These are phyloP conservation scores for Tolypocladium tropicale DNA, from an alignment of 2,329 filamentous ascomycete genomes.

Conservation along the genomic window DNA sequence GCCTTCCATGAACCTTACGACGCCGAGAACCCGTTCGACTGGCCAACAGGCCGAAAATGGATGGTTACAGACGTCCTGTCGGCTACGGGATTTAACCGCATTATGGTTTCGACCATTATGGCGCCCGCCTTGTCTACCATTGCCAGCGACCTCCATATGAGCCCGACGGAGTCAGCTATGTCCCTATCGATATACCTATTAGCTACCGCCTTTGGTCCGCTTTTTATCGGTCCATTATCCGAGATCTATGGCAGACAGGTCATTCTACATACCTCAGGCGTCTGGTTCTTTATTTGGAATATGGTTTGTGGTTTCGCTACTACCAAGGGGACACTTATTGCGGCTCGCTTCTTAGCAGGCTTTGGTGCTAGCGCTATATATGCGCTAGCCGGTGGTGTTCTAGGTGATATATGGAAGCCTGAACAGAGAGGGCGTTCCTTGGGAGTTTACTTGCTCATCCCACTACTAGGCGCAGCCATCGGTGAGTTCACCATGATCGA, in stretches of 20 bases:
- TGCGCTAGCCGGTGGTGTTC: constrained; percentile 33
- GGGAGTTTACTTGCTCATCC: constrained; percentile 26
- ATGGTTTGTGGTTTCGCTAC: constrained; percentile 31
- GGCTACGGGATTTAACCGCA: constrained; percentile 38
- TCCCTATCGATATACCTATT: constrained; percentile 32
- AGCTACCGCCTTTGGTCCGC: constrained; percentile 31
- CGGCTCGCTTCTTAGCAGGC: constrained; percentile 34
- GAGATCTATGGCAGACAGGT: constrained; percentile 36
- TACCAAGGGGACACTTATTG: constrained; percentile 29
- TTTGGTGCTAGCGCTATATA: constrained; percentile 36
- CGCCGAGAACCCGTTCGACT: constrained; percentile 7
- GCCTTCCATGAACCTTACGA: background rate
- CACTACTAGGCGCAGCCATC: constrained; percentile 26
- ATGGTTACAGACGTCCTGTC: constrained; percentile 37
- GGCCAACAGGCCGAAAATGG: constrained; percentile 33
- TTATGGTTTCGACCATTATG: constrained; percentile 42
- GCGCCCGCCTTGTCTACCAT: constrained; percentile 39
- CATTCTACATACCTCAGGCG: constrained; percentile 31
- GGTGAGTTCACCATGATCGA: constrained; percentile 5
- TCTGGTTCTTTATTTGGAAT: constrained; percentile 41
- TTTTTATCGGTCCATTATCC: constrained; percentile 32
- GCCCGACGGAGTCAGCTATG: constrained; percentile 34
- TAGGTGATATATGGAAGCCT: constrained; percentile 34
- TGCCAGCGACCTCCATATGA: constrained; percentile 40
- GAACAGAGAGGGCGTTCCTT: constrained; percentile 33